Base-by-base conservation (phyloP, 331 rosid genomes). In the Phaseolus coccineus region DNA sequence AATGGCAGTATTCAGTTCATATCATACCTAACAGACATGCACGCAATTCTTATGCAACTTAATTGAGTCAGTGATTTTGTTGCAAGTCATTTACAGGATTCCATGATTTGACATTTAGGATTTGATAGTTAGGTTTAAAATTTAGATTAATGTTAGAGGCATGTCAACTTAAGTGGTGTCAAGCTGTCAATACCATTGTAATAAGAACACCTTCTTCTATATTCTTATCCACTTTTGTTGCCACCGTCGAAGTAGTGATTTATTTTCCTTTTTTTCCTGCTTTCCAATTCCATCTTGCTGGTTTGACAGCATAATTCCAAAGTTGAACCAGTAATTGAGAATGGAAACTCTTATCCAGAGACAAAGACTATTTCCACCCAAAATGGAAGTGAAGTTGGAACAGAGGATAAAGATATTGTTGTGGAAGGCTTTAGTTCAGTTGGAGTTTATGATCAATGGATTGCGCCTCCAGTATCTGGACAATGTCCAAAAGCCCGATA, bases 401-500 rank as follows among this genome's bases (percentile, higher is more conserved):
- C 94, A 71, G 87, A 89, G 80, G 97, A 88, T 82, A 92, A 92
- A 81, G 98, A 89, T 82, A 89, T 92, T 81, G 89, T 91, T 30
- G 82, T 90, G 59, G 97, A 94, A 85, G 89, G 88, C 77, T 78
- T 88, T 82, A 90, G 88, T 71, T 83, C 92, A 31, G 88, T 92
- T 74, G 91, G 64, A 79, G 86, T 92, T 69, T 94, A 94, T 73
- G 97, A 94, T 86, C 92, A 92, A 81, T 94, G 98, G 98, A 74
- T 74, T 81, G 85, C 88, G 71, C 95, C 92, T 84, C 90, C 90
- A 50, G 71, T 92, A 69, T 88, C 91, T 72, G 95, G 97, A 73
- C 93, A 83, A 57, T 73, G 85, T 37, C 98, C 98, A 19, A 94
- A 85, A 87, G 82, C 97, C 44, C 91, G 98, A 84, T 94, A 94